phyloP scores from a whole-genome alignment of 73 alveolate species.

The Diophrys sp. region DNA sequence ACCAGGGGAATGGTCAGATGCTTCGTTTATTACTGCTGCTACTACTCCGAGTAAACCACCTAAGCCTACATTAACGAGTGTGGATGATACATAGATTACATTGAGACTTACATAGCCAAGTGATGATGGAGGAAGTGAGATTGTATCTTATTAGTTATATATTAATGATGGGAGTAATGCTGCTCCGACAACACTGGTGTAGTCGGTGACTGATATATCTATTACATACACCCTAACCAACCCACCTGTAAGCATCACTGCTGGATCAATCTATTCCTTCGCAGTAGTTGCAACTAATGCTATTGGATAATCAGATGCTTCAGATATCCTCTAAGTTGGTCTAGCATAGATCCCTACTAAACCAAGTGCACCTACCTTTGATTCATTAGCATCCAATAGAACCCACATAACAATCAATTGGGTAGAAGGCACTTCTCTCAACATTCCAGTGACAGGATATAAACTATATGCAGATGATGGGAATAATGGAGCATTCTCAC shows the following conservation, averaged over 20 bases:
- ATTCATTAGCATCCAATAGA: conserved; percentile 17
- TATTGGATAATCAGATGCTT: conserved; percentile 29
- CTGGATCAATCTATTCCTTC: conserved; percentile 38
- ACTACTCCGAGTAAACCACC: conserved; percentile 51
- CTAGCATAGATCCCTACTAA: conserved; percentile 41
- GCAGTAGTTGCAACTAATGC: conserved; percentile 24
- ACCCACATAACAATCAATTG: conserved; percentile 30
- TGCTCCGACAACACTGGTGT: neutral
- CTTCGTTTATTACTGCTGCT: conserved; percentile 1
- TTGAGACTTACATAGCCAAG: conserved; percentile 22
- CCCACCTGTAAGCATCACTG: conserved; percentile 10
- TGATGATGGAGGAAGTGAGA: conserved; percentile 64
- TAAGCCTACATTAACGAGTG: conserved; percentile 27
- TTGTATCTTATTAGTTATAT: conserved; percentile 30
- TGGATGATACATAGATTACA: conserved; percentile 8
- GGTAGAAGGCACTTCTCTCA: conserved; percentile 39
- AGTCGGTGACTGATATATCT: conserved; percentile 1
- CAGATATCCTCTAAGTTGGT: conserved; percentile 30
- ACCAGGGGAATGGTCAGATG: conserved; percentile 43
- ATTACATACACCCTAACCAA: conserved; percentile 36
- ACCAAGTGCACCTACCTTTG: conserved; percentile 42
- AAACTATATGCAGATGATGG: conserved; percentile 45
- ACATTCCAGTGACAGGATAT: conserved; percentile 52
- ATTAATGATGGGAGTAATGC: conserved; percentile 57
- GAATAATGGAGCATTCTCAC: conserved; percentile 25